phyloP scores from a whole-genome alignment of 805 yeast species.

The Lipomyces yamanashiensis region DNA sequence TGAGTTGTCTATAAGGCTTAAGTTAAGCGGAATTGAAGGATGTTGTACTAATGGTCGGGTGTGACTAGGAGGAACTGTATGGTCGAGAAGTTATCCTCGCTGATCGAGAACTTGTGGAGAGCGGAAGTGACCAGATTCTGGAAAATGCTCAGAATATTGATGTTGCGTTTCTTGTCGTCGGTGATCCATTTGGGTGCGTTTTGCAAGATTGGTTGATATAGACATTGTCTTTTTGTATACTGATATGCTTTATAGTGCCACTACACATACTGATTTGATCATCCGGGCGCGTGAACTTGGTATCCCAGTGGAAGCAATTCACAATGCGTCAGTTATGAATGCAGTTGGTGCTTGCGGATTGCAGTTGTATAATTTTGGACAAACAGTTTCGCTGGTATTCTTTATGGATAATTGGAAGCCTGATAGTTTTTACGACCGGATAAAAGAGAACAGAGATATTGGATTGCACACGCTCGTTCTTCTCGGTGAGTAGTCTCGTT shows the following conservation, averaged over 20 bases:
- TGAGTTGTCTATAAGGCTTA: neutral
- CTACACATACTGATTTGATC: constrained; percentile 94
- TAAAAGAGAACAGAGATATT: constrained; percentile 84
- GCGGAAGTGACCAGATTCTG: constrained; percentile 82
- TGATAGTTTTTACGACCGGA: constrained; percentile 88
- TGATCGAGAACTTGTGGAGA: constrained; percentile 92
- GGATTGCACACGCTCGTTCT: constrained; percentile 90
- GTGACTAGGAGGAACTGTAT: constrained; percentile 66
- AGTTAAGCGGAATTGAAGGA: neutral
- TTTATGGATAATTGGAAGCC: constrained; percentile 97
- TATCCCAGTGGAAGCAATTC: constrained; percentile 79
- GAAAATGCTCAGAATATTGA: constrained; percentile 78
- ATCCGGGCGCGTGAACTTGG: constrained; percentile 86
- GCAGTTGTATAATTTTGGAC: constrained; percentile 93
- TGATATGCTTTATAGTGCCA: constrained; percentile 54
- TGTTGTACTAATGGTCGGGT: neutral
- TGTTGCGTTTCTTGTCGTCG: constrained; percentile 93
- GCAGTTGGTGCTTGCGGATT: constrained; percentile 98
- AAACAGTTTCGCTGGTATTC: constrained; percentile 94
- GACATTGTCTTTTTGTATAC: neutral
- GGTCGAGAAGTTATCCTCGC: constrained; percentile 86
- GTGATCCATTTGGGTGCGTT: constrained; percentile 83
- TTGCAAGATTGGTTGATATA: neutral
- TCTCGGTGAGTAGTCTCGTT: constrained; percentile 51
- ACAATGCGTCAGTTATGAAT: constrained; percentile 96